Percentiles rank a stretch among this genome's conserved stretches.
phyloP scores from a whole-genome alignment of 2,329 filamentous ascomycete species.

The Neofusicoccum parvum region DNA sequence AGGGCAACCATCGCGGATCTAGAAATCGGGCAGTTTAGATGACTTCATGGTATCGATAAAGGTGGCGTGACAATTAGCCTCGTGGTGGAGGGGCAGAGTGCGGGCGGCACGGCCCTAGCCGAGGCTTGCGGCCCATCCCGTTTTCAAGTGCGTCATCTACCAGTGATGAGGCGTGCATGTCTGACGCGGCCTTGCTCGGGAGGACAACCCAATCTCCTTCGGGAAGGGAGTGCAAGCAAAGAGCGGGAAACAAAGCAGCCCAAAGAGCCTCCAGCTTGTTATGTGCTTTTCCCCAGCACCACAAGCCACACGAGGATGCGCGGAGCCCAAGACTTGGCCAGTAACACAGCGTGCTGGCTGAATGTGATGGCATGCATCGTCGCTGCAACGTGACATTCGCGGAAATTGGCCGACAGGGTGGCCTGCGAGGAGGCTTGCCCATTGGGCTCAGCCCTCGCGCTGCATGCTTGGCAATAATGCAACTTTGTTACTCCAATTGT shows the following conservation, averaged over 20 bases:
- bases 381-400: neutral
- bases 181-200: too few relatives aligned
- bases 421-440: too few relatives aligned
- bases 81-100: neutral
- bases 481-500: too few relatives aligned
- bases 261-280: neutral
- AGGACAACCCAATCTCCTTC: too few relatives aligned
- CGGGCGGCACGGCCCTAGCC: neutral
- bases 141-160: neutral
- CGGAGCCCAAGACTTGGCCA: neutral
- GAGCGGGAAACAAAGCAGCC: neutral
- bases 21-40: too few relatives aligned
- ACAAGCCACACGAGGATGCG: neutral
- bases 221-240: neutral
- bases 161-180: neutral
- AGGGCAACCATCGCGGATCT: too few relatives aligned
- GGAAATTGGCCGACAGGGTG: neutral
- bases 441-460: neutral
- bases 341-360: neutral
- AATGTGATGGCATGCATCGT: neutral
- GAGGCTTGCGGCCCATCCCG: neutral
- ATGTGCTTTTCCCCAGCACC: neutral
- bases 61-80: neutral
- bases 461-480: neutral
- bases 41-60: neutral